Evolutionary conservation across 169 alveolate genomes (phyloP).

Genomic region (Eimeria sp.): DNA sequence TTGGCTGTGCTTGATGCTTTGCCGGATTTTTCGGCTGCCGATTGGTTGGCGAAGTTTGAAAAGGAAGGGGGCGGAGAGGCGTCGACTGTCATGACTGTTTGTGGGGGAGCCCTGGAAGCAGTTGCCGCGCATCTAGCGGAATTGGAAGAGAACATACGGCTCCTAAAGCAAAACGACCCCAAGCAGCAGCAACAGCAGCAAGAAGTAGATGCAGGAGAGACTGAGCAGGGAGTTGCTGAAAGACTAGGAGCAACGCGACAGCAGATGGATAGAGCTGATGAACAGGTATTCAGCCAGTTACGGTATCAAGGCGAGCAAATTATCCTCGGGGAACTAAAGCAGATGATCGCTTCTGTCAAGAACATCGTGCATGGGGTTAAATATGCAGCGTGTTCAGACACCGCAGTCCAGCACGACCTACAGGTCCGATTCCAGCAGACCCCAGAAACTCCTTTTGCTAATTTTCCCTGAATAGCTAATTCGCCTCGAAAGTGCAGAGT

Average conservation of each 20-base stretch:
- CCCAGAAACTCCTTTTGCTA: background rate
- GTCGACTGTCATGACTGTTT: conserved; percentile 6
- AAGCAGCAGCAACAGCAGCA: conserved; percentile 20
- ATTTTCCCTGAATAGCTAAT: too few species aligned
- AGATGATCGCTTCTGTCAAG: background rate
- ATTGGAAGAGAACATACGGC: background rate
- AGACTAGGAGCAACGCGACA: background rate
- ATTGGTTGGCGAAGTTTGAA: conserved; percentile 28
- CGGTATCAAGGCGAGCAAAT: background rate
- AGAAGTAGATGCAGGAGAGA: background rate
- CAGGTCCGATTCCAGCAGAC: background rate
- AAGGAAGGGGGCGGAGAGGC: background rate
- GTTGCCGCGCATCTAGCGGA: background rate
- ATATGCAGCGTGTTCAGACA: background rate
- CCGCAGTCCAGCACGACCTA: conserved; percentile 32
- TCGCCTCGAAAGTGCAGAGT: background rate
- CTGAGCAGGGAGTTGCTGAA: conserved; percentile 5
- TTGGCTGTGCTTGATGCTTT: background rate
- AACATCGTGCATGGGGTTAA: background rate
- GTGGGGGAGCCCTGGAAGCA: conserved; percentile 13
- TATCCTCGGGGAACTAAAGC: conserved; percentile 3
- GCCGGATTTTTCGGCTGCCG: conserved; percentile 50
- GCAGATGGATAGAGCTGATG: conserved; percentile 30
- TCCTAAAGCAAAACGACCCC: background rate
- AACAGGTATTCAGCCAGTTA: background rate